Evolutionary conservation across 2,329 filamentous ascomycete species (phyloP).

Genomic region (Monosporascus ibericus): DNA sequence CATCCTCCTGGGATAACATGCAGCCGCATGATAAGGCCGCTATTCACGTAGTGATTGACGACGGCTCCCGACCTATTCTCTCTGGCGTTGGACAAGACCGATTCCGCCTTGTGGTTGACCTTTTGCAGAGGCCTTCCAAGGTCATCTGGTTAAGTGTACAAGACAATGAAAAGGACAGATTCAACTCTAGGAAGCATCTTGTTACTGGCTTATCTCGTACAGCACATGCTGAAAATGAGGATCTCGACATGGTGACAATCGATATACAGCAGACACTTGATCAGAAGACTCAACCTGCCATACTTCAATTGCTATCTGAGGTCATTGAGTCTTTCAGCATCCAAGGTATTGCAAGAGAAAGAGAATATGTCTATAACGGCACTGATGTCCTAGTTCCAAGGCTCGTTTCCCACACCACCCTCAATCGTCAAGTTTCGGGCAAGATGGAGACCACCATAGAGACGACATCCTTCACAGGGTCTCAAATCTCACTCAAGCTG

Average conservation of each 20-base stretch:
- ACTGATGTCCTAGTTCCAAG: constrained; percentile 6
- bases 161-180: constrained; percentile 1
- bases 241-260: constrained; percentile 7
- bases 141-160: constrained; percentile 5
- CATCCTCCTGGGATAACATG: neutral
- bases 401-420: constrained; percentile 2
- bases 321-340: constrained; percentile 2
- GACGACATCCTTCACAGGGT: neutral
- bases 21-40: neutral
- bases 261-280: constrained; percentile 6
- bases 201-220: constrained; percentile 7
- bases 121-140: neutral
- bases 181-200: constrained; percentile 6
- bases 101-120: neutral
- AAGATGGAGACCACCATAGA: neutral
- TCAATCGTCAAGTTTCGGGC: constrained; percentile 1
- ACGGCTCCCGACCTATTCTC: neutral
- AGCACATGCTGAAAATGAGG: constrained; percentile 6
- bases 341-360: constrained; percentile 1
- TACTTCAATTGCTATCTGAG: constrained; percentile 2
- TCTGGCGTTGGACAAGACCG: neutral
- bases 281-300: neutral
- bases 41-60: neutral
- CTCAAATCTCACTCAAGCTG: neutral
- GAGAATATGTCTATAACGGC: constrained; percentile 5